A percentile compares a stretch with the other conserved stretches of the same genome.
Conservation (phyloP, 2,329 filamentous ascomycete genomes). For the Claviceps humidiphila region DNA sequence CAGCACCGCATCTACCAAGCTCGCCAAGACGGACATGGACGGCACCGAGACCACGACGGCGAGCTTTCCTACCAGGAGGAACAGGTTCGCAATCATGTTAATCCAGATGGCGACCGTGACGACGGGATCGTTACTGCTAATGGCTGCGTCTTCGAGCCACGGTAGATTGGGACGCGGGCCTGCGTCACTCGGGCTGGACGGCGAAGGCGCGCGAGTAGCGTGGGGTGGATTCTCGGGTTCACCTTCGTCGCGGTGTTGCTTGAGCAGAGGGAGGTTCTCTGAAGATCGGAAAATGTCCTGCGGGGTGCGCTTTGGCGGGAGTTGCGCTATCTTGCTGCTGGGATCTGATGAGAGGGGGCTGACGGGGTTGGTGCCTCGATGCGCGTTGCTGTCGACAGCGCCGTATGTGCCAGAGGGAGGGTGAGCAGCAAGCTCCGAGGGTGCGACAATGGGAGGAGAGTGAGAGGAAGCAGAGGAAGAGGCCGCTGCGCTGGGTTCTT, state of each 20-base stretch:
- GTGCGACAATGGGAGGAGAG: slow-evolving; percentile 7
- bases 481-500: slow-evolving; percentile 39
- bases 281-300: slow-evolving; percentile 72
- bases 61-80: slow-evolving; percentile 64
- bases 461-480: slow-evolving; percentile 9
- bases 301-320: slow-evolving; percentile 63
- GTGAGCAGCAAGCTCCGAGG: not conserved
- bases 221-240: slow-evolving; percentile 15
- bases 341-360: slow-evolving; percentile 13
- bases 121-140: slow-evolving; percentile 60
- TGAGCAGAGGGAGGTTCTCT: slow-evolving; percentile 54
- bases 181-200: slow-evolving; percentile 11
- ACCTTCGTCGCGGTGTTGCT: slow-evolving; percentile 27
- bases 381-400: slow-evolving; percentile 14
- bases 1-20: slow-evolving; percentile 64
- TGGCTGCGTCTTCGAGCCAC: slow-evolving; percentile 55
- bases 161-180: slow-evolving; percentile 46
- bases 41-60: slow-evolving; percentile 64
- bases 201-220: slow-evolving; percentile 17
- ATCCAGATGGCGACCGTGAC: slow-evolving; percentile 82
- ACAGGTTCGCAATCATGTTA: slow-evolving; percentile 66
- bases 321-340: slow-evolving; percentile 5
- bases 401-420: slow-evolving; percentile 14
- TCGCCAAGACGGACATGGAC: slow-evolving; percentile 69
- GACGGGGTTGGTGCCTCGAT: slow-evolving; percentile 13